Evolutionary conservation across 805 yeast genomes (phyloP).

Genomic region (Yarrowia bubula): DNA sequence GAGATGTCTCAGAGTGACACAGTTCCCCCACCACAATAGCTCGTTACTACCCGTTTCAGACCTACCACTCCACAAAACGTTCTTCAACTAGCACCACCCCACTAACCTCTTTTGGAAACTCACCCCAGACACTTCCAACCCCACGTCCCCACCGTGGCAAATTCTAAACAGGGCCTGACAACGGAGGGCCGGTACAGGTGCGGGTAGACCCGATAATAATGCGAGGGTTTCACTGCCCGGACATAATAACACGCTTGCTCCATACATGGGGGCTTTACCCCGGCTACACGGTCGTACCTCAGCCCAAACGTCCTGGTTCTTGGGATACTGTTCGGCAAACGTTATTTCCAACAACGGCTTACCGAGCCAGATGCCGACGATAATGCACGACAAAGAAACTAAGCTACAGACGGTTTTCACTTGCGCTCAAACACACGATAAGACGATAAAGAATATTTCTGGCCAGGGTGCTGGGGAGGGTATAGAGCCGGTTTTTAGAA

Average conservation of each 20-base stretch:
- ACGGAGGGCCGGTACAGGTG: neutral
- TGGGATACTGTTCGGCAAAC: neutral
- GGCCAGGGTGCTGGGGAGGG: neutral
- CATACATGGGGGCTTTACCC: too few relatives aligned
- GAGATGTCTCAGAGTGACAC: neutral
- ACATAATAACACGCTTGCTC: too few relatives aligned
- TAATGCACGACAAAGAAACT: slow-evolving; percentile 24
- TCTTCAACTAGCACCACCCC: slow-evolving; percentile 1
- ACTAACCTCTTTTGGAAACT: slow-evolving; percentile 7
- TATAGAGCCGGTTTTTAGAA: too few relatives aligned
- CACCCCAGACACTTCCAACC: slow-evolving; percentile 3
- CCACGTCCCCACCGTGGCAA: slow-evolving; percentile 3
- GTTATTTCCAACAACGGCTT: slow-evolving; percentile 9
- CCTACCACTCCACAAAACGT: neutral
- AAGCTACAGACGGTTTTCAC: slow-evolving; percentile 13
- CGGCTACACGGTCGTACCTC: too few relatives aligned
- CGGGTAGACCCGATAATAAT: too few relatives aligned
- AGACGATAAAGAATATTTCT: neutral
- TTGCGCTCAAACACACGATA: slow-evolving; percentile 24
- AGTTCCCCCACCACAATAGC: neutral
- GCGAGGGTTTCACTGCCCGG: too few relatives aligned
- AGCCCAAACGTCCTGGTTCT: too few relatives aligned
- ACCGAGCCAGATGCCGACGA: slow-evolving; percentile 26
- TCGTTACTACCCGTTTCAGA: slow-evolving; percentile 1
- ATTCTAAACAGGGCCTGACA: neutral